Evolutionary conservation across 2,329 filamentous ascomycete species (phyloP).

Genomic region (Plenodomus tracheiphilus): DNA sequence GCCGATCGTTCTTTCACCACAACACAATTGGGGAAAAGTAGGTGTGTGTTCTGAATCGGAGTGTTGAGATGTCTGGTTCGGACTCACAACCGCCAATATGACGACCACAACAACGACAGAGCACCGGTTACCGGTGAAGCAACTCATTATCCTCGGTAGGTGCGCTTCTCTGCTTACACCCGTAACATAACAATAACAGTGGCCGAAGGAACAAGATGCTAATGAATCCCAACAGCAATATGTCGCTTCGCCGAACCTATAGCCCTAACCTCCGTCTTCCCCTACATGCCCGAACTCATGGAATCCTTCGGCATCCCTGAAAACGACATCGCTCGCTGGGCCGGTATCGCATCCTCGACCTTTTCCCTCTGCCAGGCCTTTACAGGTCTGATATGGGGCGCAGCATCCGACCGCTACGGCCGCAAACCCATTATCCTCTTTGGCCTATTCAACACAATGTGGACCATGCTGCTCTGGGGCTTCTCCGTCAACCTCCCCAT

Average conservation of each 20-base stretch:
- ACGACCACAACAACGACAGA: conserved; percentile 37
- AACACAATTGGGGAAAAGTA: background rate
- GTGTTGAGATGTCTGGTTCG: background rate
- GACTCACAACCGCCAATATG: conserved; percentile 1
- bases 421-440: conserved; percentile 83
- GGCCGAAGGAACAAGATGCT: background rate
- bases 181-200: background rate
- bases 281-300: conserved; percentile 73
- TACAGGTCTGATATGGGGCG: conserved; percentile 88
- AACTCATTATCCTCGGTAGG: conserved; percentile 46
- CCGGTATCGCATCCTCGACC: conserved; percentile 85
- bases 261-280: conserved; percentile 89
- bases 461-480: conserved; percentile 79
- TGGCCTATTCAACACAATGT: conserved; percentile 76
- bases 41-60: conserved; percentile 6
- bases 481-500: conserved; percentile 77
- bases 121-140: conserved; percentile 44
- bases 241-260: conserved; percentile 92
- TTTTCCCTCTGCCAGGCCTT: conserved; percentile 74
- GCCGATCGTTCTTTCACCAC: background rate
- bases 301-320: conserved; percentile 45
- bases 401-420: conserved; percentile 77
- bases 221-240: conserved; percentile 65
- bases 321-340: conserved; percentile 62
- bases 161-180: background rate